Evolutionary conservation across 2,329 filamentous ascomycete species (phyloP), one percentile per base, ranked within the genome.

Genomic region (Bipolaris oryzae): DNA sequence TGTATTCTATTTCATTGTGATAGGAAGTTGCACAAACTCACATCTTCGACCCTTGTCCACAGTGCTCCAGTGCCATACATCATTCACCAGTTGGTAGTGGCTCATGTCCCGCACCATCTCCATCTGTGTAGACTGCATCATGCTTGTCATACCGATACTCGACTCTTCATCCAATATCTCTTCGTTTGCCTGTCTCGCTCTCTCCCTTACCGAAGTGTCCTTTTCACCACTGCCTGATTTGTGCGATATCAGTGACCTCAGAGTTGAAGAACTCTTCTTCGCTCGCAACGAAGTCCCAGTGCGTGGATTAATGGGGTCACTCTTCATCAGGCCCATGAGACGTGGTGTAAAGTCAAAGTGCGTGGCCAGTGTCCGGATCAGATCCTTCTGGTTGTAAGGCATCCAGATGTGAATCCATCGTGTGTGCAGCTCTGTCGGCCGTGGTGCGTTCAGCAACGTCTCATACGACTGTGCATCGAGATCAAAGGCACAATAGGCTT

Each of bases 371-470:
- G 80, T 76, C 62, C 80, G 78, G 42, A 92, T 80, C 9, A 83
- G 69, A 3, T 83, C 78, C 34, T 77, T 79, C 64, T 91, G 88
- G 16, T 76, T 73, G 64, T 85, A 84, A 0, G 89, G 89, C 44
- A 84, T 81, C 87, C 88, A 92, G 23, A 92, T 82, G 60, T 92
- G 90, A 63, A 92, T 90, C 89, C 89, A 92, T 73, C 89, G 81
- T 3, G 89, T 86, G 57, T 80, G 82, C 43, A 81, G 76, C 46
- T 77, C 79, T 38, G 74, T 76, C 2, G 82, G 80, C 54, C 81
- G 78, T 66, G 83, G 70, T 7, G 67, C 59, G 31, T 67, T 62
- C 11, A 76, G 54, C 15, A 74, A 63, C 44, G 50, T 74, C 44
- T 60, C 77, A 28, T 87, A 71, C 3, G 82, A 77, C 1, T 74